Conservation (phyloP, 805 yeast species). For the Myxozyma geophila region DNA sequence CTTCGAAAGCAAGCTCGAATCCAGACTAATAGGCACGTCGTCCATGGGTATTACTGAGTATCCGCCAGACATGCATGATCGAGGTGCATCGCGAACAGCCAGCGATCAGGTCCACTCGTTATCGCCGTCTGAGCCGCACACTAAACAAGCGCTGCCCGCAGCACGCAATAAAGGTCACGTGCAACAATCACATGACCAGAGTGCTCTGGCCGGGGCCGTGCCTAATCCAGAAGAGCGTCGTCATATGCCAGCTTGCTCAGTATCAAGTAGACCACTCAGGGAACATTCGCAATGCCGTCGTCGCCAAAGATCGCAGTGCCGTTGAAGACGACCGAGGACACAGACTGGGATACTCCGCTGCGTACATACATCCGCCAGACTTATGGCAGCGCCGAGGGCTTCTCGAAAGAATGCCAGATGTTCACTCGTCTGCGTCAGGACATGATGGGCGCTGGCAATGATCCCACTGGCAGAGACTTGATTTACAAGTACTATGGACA, state of each 20-base stretch:
- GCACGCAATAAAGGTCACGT: background rate
- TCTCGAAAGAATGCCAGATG: slow-evolving; percentile 57
- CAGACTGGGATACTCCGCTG: slow-evolving; percentile 70
- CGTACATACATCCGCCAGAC: slow-evolving; percentile 59
- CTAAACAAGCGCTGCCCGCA: background rate
- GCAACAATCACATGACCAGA: background rate
- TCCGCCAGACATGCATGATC: background rate
- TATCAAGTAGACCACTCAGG: background rate
- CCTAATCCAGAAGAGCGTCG: background rate
- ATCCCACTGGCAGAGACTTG: slow-evolving; percentile 56
- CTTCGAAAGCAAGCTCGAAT: background rate
- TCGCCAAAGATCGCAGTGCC: slow-evolving; percentile 46
- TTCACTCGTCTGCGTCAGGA: slow-evolving; percentile 67
- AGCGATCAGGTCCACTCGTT: background rate
- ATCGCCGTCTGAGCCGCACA: background rate
- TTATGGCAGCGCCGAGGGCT: slow-evolving; percentile 67
- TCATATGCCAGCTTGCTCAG: background rate
- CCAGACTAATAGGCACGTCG: background rate
- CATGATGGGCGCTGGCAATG: slow-evolving; percentile 54
- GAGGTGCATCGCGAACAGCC: background rate
- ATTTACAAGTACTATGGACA: slow-evolving; percentile 77
- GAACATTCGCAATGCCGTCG: slow-evolving; percentile 24
- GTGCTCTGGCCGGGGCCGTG: no score
- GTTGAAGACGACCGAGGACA: slow-evolving; percentile 55
- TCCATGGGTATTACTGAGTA: background rate